Evolutionary conservation across 2,329 filamentous ascomycete species (phyloP), one percentile per base, ranked within the genome.

Genomic region (Ophiostoma quercus): DNA sequence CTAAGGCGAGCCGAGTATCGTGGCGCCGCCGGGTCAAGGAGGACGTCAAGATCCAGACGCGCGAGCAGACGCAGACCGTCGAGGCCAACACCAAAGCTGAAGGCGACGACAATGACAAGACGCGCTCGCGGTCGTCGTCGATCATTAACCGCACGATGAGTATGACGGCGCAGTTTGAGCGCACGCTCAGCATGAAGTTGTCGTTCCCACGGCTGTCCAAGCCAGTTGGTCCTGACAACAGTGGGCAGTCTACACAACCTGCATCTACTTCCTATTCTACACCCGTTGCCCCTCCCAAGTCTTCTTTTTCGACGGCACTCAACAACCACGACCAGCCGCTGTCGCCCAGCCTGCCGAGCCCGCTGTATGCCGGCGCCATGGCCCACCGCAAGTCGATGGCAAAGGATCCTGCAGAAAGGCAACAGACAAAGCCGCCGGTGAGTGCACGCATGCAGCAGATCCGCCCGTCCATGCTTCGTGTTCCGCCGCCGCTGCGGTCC

Each of bases 371-470:
- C 3, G 51, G 22, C 16, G 51, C 51, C 51, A 57, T 25, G 51
- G 51, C 51, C 2, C 51, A 57, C 7, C 57, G 57, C 57, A 62
- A 11, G 25, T 62, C 57, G 6, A 32, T 62, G 25, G 14, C 57
- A 11, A 32, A 32, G 22, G 57, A 62, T 4, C 3, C 57, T 32
- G 7, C 51, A 25, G 51, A 57, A 57, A 29, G 16, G 57, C 25
- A 62, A 25, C 22, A 12, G 4, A 25, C 25, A 16, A 62, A 19
- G 25, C 80, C 80, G 0, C 80, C 82, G 0, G 77, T 82, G 37
- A 83, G 79, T 73, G 79, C 83, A 76, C 77, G 77, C n/a, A 81
- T 67, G 68, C 71, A 79, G 7, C 72, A 72, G 3, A 78, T 80
- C 34, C 80, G 78, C 39, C 76, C 77, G 7, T 73, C 76, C 9